Base-by-base conservation (phyloP, 768 basidiomycete genomes). In the Cystobasidium ongulense region DNA sequence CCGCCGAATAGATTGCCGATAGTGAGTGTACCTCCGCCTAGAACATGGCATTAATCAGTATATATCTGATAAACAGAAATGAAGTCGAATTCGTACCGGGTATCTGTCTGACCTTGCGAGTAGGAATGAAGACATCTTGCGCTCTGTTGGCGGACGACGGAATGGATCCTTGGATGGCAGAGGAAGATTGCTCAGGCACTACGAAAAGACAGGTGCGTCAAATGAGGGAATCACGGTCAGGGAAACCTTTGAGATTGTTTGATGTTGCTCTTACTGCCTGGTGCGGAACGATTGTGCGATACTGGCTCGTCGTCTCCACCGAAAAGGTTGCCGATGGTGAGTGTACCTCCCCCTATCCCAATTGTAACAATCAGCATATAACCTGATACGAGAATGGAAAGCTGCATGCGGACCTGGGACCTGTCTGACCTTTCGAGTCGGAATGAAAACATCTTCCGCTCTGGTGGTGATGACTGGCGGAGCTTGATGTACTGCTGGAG, bases 401-500 rank as follows among this genome's bases (percentile, higher is more conserved):
- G n/a, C n/a, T n/a, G n/a, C n/a, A n/a, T n/a, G 25, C 57, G 57
- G 11, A 59, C 57, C 63, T 27, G 46, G 39, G 29, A 27, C 23
- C 36, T 67, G 21, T 67, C 65, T 67, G 65, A 67, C 65, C 46
- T 52, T 41, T n/a, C 65, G 38, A 3, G 39, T 67, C 2, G 65
- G 65, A 15, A 67, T 41, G 23, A 67, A 67, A 15, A 29, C 65
- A 59, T 59, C 65, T 46, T 11, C 27, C 29, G 43, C 7, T 50
- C n/a, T 41, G n/a, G n/a, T n/a, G n/a, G n/a, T n/a, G n/a, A n/a
- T n/a, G n/a, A 43, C 4, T 33, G 25, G 63, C 63, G 23, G 63
- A n/a, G n/a, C n/a, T 15, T 15, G 25, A 5, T 38, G 31, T 41
- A 23, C 21, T 5, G 35, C 63, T 18, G 39, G 35, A 64, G 63